Base-by-base conservation (phyloP, 2,329 filamentous ascomycete genomes). In the Beauveria varroae region DNA sequence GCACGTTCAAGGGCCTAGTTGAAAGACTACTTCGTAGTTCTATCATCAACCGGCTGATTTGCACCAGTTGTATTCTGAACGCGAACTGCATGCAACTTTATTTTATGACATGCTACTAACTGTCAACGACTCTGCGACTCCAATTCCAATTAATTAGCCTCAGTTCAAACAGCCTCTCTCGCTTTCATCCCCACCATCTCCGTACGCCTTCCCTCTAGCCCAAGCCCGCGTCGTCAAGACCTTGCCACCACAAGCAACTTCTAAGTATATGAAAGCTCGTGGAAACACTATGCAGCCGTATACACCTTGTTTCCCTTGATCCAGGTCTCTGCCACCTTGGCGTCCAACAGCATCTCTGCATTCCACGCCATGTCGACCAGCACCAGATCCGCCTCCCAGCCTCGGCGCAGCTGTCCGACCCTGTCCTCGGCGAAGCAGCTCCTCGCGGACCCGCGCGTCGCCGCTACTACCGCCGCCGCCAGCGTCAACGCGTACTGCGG, bases 321-420 rank as follows among this genome's bases (percentile, higher is more conserved):
- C 81, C 81, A 85, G 0, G 82, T 85, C 74, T 84, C 75, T 52
- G 68, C 64, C 0, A 84, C 73, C 58, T 68, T 73, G 0, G 79
- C 79, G 28, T 75, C 70, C 47, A 83, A 69, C 62, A 86, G 66
- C 61, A 70, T 75, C 28, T 73, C 73, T 16, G 75, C 72, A 37
- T 79, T 75, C 78, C 80, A 85, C 50, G 75, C 70, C 78, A 83
- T 70, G 51, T 75, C 72, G 3, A 74, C 66, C 4, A 73, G 66
- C 2, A 80, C 78, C 57, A 86, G 79, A 65, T 86, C 82, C 1
- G 84, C 84, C 64, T 75, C 69, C 72, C 79, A 78, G 0, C 82
- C 83, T 2, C 70, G 70, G 63, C 76, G 74, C 62, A 86, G 67
- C 58, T 72, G 77, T 0, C 83, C 83, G 5, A 79, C 70, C 60